Evolutionary conservation across 306 rosid genomes (phyloP), one percentile per base, ranked within the genome.

Genomic region (Pueraria montana): DNA sequence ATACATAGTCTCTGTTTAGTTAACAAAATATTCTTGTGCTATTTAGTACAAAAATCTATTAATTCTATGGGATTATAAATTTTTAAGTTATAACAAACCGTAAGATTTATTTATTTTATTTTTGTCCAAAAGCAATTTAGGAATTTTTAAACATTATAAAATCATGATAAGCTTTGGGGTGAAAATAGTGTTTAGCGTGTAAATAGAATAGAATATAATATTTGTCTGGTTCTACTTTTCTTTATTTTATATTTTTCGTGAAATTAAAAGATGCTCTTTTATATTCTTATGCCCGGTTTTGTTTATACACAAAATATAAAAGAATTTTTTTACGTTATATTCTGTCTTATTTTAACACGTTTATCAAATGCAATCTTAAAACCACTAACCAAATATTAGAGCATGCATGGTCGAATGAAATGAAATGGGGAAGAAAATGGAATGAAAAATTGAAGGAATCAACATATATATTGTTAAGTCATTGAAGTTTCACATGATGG

Each of bases 401-500:
- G 38, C 38, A 34, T 34, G 38, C 38, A 34, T 34, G 38, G 6
- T 0, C 3, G 38, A n/a, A 18, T 26, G 59, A n/a, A 3, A 48
- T 13, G 24, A 52, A 52, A 52, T 30, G 34, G 34, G 4, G 34
- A 5, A 30, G 34, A 2, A 30, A 30, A 30, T 16, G 27, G 27
- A 55, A 55, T 18, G 9, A 18, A 9, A 55, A 18, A 55, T 9
- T 21, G 30, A 56, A 56, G 63, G 63, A 56, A 56, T 56, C 63
- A 21, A 5, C 40, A 34, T 34, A 34, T 5, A 34, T 34, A 34
- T 27, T 27, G 32, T 32, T 16, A 24, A 4, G 10, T 42, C 71
- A 52, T 42, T 50, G n/a, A 67, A 75, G 55, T 40, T 42, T 56
- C 59, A 14, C 16, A 21, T 64, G 58, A 63, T 11, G n/a, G 61